Evolutionary conservation across 73 alveolate species (phyloP).

Genomic region (Paramecium pentaurelia): DNA sequence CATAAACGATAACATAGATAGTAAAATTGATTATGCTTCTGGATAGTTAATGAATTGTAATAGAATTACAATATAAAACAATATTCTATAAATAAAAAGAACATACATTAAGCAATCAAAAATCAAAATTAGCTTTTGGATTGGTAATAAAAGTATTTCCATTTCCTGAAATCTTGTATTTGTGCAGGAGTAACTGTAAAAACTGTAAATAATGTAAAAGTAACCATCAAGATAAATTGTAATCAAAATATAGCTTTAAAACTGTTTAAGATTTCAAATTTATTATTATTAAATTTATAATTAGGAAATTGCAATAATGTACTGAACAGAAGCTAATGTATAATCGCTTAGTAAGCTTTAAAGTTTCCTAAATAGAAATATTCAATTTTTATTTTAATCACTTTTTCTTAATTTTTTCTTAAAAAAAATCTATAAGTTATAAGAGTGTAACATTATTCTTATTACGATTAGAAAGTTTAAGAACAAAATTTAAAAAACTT

Average conservation of each 20-base stretch:
- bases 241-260: neutral
- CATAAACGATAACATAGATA: neutral
- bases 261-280: neutral
- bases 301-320: neutral
- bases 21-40: neutral
- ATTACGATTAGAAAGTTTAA: neutral
- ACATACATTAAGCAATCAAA: neutral
- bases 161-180: neutral
- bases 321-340: neutral
- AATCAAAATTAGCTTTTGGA: neutral
- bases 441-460: neutral
- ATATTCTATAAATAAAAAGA: neutral
- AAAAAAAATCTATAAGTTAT: neutral
- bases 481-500: neutral
- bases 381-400: neutral
- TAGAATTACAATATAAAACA: neutral
- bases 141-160: neutral
- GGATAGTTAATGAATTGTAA: neutral
- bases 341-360: neutral
- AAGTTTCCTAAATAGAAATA: neutral
- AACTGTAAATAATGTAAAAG: neutral
- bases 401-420: neutral
- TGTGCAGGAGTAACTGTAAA: neutral
- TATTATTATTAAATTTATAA: neutral
- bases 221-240: neutral